phyloP scores from a whole-genome alignment of 2,329 filamentous ascomycete genomes.

The Podosphaera xanthii region DNA sequence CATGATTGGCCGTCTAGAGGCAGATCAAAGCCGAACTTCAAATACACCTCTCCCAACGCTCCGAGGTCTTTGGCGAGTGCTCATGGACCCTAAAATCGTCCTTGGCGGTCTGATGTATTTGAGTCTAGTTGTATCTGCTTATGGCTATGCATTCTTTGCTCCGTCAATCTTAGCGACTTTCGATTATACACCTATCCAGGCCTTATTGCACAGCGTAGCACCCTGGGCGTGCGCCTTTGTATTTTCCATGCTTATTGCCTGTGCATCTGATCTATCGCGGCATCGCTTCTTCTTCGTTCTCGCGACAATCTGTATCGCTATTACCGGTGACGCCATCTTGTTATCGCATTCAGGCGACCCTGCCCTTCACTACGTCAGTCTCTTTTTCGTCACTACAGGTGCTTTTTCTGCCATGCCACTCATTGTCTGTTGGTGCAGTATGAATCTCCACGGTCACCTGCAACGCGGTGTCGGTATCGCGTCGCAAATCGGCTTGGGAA shows the following conservation, averaged over 20 bases:
- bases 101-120: constrained; percentile 64
- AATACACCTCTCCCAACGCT: constrained; percentile 36
- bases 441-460: constrained; percentile 55
- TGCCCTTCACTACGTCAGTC: constrained; percentile 47
- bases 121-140: constrained; percentile 54
- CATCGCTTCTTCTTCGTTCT: constrained; percentile 60
- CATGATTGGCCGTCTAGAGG: constrained; percentile 39
- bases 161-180: constrained; percentile 48
- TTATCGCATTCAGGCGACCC: constrained; percentile 44
- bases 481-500: constrained; percentile 61
- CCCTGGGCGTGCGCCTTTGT: constrained; percentile 52
- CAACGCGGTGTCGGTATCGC: constrained; percentile 47
- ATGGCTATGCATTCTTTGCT: constrained; percentile 57
- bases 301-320: constrained; percentile 41
- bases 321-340: constrained; percentile 56
- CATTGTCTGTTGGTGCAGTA: constrained; percentile 62
- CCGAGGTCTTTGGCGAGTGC: constrained; percentile 34
- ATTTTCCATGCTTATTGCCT: constrained; percentile 56
- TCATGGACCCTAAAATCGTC: constrained; percentile 54
- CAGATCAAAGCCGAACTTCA: constrained; percentile 45
- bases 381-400: constrained; percentile 65
- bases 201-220: constrained; percentile 27
- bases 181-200: constrained; percentile 31
- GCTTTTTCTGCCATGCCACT: constrained; percentile 79
- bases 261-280: constrained; percentile 42